Evolutionary conservation across 352 stramenopile genomes (phyloP).

Genomic region (Globisporangium megalacanthum): DNA sequence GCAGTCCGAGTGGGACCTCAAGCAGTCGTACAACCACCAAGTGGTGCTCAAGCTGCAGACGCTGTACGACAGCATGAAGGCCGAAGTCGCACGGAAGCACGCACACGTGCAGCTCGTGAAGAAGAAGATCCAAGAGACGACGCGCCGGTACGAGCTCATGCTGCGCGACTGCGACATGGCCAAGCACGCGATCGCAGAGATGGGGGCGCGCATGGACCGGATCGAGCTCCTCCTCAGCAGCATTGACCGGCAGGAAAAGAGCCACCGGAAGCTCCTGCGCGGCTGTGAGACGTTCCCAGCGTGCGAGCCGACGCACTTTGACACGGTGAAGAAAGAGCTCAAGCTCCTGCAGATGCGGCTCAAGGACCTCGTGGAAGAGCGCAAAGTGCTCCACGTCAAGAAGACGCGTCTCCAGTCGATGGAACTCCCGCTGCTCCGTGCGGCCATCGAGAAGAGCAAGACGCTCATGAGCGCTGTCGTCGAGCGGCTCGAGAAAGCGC

Average conservation of each 20-base stretch:
- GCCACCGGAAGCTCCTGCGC: constrained; percentile 56
- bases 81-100: constrained; percentile 59
- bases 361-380: constrained; percentile 62
- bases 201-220: constrained; percentile 60
- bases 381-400: constrained; percentile 57
- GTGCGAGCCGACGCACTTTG: constrained; percentile 52
- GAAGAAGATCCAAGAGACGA: constrained; percentile 57
- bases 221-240: constrained; percentile 53
- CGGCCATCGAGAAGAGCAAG: constrained; percentile 55
- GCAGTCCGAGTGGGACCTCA: constrained; percentile 72
- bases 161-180: constrained; percentile 80
- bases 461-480: constrained; percentile 56
- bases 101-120: constrained; percentile 51
- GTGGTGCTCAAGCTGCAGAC: constrained; percentile 74
- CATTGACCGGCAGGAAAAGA: constrained; percentile 73
- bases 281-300: constrained; percentile 61
- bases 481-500: constrained; percentile 53
- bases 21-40: constrained; percentile 74
- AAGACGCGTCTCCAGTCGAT: constrained; percentile 51
- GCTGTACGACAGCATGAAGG: constrained; percentile 56
- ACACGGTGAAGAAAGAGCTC: constrained; percentile 62
- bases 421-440: constrained; percentile 49
- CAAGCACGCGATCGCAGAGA: constrained; percentile 67
- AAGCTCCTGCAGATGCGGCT: constrained; percentile 64
- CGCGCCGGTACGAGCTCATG: constrained; percentile 48